Evolutionary conservation across 2,329 filamentous ascomycete species (phyloP).

Genomic region (Arachnopeziza araneosa): DNA sequence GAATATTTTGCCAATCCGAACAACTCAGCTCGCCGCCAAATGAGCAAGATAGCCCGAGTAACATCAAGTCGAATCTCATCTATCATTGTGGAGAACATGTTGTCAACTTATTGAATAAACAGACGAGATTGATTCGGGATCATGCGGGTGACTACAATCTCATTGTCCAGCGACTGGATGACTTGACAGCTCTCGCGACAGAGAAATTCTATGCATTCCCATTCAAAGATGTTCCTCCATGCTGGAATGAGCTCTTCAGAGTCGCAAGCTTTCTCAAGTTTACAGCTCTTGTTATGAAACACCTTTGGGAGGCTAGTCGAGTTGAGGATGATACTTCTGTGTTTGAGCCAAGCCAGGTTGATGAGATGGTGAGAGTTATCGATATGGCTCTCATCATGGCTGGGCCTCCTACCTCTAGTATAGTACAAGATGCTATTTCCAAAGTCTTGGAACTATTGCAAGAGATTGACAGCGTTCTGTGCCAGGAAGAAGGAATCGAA

Average conservation of each 20-base stretch:
- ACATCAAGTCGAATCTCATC: background rate
- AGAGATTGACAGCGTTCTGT: constrained; percentile 26
- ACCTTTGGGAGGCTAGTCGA: constrained; percentile 5
- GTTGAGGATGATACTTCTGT: background rate
- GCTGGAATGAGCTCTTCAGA: constrained; percentile 67
- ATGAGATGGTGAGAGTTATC: constrained; percentile 26
- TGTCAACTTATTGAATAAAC: background rate
- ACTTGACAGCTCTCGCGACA: constrained; percentile 54
- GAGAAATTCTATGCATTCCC: constrained; percentile 65
- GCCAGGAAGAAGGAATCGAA: background rate
- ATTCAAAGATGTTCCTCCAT: constrained; percentile 58
- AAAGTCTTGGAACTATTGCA: constrained; percentile 64
- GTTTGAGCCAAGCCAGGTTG: constrained; percentile 7
- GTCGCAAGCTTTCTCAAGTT: constrained; percentile 64
- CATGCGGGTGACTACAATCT: background rate
- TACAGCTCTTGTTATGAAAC: constrained; percentile 30
- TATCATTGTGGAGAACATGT: background rate
- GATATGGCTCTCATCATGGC: constrained; percentile 32
- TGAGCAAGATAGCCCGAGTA: background rate
- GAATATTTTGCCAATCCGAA: background rate
- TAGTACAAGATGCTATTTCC: constrained; percentile 36
- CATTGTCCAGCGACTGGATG: constrained; percentile 39
- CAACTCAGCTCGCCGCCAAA: background rate
- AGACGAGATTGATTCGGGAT: background rate
- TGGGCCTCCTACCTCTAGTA: constrained; percentile 11